Base-by-base conservation (phyloP, 73 alveolate species). In the Halteria grandinella region DNA sequence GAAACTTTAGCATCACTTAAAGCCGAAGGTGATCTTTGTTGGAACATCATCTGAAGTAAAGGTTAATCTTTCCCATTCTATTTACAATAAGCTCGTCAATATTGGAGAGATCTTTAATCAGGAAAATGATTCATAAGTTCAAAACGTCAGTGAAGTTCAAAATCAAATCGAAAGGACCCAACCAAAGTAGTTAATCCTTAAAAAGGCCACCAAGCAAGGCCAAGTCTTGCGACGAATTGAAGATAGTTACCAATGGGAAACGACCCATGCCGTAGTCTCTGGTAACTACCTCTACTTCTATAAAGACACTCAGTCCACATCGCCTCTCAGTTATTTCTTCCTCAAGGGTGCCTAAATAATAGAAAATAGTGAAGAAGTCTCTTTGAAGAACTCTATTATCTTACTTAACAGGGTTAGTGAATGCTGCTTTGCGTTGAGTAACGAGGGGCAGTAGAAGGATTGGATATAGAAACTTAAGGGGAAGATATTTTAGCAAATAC, bases 251-350 rank as follows among this genome's bases (percentile, higher is more conserved):
- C 24, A 45, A 18, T 70, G 84, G 84, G 64, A 49, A 31, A 25
- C 32, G 17, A 29, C 49, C 24, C 32, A 20, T 45, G 12, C 50
- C 21, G 60, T 51, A 0, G n/a, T 70, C 18, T 70, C 84, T 6
- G 84, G 84, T 5, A 32, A 20, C 55, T 70, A 50, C 36, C 50
- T 70, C 10, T 70, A 70, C 59, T 70, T 70, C 47, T 70, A 70
- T 31, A 70, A 70, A 33, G 73, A 32, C n/a, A 23, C 44, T 7
- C 2, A 49, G 0, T n/a, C 28, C 25, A 2, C 23, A 11, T n/a
- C 27, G 72, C 73, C 69, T 18, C 33, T 28, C 14, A 21, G 54
- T 18, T 70, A 70, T 52, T 70, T 12, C 39, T 70, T 51, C 45
- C 5, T 70, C 3, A 70, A 52, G 27, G 71, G 39, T 2, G 8